Evolutionary conservation across 139 green algal genomes (phyloP).

Genomic region (Pseudopediastrum boryanum): DNA sequence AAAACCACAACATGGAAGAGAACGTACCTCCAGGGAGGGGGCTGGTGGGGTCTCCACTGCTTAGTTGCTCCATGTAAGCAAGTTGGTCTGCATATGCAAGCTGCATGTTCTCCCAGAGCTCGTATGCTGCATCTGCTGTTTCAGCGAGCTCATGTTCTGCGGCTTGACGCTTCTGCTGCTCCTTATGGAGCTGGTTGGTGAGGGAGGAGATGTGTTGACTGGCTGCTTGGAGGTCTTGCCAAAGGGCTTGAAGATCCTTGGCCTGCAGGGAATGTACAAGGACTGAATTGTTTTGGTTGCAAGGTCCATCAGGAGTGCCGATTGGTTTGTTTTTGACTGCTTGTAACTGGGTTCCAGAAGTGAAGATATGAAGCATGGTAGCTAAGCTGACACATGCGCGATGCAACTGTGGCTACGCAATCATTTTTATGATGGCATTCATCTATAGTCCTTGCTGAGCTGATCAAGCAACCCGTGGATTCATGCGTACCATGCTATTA

Average conservation of each 20-base stretch:
- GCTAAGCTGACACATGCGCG: background rate
- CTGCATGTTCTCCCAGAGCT: slow-evolving; percentile 38
- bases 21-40: too few species aligned
- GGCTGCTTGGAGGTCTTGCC: too few species aligned
- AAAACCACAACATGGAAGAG: too few species aligned
- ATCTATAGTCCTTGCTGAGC: too few species aligned
- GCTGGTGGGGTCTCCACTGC: too few species aligned
- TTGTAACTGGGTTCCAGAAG: background rate
- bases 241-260: background rate
- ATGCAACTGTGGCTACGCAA: background rate
- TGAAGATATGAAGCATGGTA: background rate
- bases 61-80: too few species aligned
- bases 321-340: background rate
- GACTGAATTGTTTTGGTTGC: slow-evolving; percentile 11
- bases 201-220: too few species aligned
- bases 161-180: background rate
- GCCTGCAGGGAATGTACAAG: slow-evolving; percentile 8
- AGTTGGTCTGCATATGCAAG: background rate
- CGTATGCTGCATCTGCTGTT: slow-evolving; percentile 22
- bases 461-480: too few species aligned
- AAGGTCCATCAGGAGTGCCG: background rate
- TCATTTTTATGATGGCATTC: background rate
- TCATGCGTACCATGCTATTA: too few species aligned
- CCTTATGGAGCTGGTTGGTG: background rate
- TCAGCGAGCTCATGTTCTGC: slow-evolving; percentile 29